phyloP scores from a whole-genome alignment of 2,329 filamentous ascomycete species.

The Moelleriella libera region DNA sequence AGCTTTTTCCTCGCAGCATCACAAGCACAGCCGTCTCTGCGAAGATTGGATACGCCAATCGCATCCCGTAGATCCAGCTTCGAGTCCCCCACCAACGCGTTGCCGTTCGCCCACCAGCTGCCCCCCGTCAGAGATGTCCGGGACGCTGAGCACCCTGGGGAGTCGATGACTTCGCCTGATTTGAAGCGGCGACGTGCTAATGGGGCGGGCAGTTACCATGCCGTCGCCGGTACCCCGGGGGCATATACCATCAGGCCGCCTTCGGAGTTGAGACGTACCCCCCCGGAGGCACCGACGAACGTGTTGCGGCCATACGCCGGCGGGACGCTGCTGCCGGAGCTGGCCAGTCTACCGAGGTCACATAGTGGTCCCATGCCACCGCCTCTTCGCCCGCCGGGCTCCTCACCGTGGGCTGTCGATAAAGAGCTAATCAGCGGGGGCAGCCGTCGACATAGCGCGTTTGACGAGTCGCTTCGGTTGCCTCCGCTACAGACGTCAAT shows the following conservation, averaged over 20 bases:
- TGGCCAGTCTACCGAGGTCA: slow-evolving; percentile 15
- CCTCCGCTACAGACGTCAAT: slow-evolving; percentile 35
- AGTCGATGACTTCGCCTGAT: slow-evolving; percentile 27
- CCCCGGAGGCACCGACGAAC: slow-evolving; percentile 7
- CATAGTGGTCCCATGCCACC: slow-evolving; percentile 35
- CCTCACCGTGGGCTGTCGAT: slow-evolving; percentile 13
- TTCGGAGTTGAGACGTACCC: slow-evolving; percentile 7
- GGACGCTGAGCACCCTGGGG: slow-evolving; percentile 15
- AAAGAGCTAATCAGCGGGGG: slow-evolving; percentile 10
- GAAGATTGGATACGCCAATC: slow-evolving; percentile 10
- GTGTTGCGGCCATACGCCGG: not conserved
- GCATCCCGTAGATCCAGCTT: slow-evolving; percentile 14
- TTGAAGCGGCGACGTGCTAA: slow-evolving; percentile 50
- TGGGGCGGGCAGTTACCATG: slow-evolving; percentile 20
- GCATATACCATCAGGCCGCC: slow-evolving; percentile 5
- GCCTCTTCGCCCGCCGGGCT: slow-evolving; percentile 30
- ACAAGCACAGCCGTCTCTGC: slow-evolving; percentile 7
- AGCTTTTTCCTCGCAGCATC: slow-evolving; percentile 8
- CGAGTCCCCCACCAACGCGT: slow-evolving; percentile 11
- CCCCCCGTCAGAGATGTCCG: slow-evolving; percentile 12
- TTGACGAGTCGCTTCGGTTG: slow-evolving; percentile 38
- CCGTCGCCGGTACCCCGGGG: slow-evolving; percentile 6
- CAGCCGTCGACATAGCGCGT: slow-evolving; percentile 28
- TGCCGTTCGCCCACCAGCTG: slow-evolving; percentile 10
- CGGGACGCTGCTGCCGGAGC: slow-evolving; percentile 14